phyloP scores from a whole-genome alignment of 352 stramenopile species.

The Peronospora belbahrii region DNA sequence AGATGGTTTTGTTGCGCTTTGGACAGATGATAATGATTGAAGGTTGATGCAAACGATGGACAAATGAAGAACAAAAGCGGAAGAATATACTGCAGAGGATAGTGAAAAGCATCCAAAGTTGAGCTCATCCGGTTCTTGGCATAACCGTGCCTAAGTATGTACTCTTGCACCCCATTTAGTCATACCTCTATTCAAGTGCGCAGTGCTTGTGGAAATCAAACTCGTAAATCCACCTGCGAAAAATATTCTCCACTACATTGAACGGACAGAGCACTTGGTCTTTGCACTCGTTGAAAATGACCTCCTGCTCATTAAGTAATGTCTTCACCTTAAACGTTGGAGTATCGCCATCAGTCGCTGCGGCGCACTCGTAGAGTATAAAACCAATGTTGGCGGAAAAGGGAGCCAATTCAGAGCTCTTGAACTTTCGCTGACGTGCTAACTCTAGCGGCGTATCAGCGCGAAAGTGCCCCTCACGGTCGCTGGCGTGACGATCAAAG shows the following conservation, averaged over 20 bases:
- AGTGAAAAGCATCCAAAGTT: slow-evolving; percentile 7
- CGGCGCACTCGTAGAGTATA: slow-evolving; percentile 62
- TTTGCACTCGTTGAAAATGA: slow-evolving; percentile 46
- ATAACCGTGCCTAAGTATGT: too few species aligned
- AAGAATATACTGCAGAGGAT: slow-evolving; percentile 12
- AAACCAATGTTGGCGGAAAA: slow-evolving; percentile 82
- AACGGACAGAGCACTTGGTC: slow-evolving; percentile 43
- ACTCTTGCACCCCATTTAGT: background rate
- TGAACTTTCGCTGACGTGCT: slow-evolving; percentile 44
- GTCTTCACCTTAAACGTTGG: slow-evolving; percentile 41
- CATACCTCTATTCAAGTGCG: slow-evolving; percentile 9
- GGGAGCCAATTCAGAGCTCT: slow-evolving; percentile 46
- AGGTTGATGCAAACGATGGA: slow-evolving; percentile 42
- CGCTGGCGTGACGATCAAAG: slow-evolving; percentile 52
- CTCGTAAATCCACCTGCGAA: slow-evolving; percentile 57
- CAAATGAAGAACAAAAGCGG: slow-evolving; percentile 36
- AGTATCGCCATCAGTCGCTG: background rate
- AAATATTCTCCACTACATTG: slow-evolving; percentile 44
- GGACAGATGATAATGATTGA: slow-evolving; percentile 79
- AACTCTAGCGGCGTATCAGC: slow-evolving; percentile 46
- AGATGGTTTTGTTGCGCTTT: too few species aligned
- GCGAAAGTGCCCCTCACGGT: slow-evolving; percentile 52
- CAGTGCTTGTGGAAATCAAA: slow-evolving; percentile 59
- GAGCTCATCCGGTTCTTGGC: too few species aligned
- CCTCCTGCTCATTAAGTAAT: slow-evolving; percentile 58